These are phyloP conservation scores for Eucalyptus pauciflora DNA, from an alignment of 345 rosid species.

Conservation along the genomic window DNA sequence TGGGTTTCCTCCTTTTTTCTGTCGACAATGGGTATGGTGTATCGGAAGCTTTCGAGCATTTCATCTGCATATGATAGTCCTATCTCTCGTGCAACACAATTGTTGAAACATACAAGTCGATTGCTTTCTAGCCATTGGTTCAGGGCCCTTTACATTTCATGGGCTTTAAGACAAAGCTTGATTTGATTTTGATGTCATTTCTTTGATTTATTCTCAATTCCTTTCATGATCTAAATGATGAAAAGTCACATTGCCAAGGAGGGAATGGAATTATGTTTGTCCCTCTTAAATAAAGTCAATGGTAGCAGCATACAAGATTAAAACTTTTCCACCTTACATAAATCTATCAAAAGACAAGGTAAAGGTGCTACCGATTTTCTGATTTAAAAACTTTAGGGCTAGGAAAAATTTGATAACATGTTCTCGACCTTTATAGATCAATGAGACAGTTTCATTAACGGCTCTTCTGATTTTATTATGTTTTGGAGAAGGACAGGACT, in stretches of 20 bases:
- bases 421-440: background rate
- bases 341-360: background rate
- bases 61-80: background rate
- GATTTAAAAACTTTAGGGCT: background rate
- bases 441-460: background rate
- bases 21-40: accelerated
- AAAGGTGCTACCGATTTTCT: background rate
- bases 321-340: background rate
- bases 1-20: background rate
- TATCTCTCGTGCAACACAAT: background rate
- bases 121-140: background rate
- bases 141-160: background rate
- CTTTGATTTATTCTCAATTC: background rate
- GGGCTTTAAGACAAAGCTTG: background rate
- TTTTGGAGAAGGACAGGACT: background rate
- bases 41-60: background rate
- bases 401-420: background rate
- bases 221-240: background rate
- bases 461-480: background rate
- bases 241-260: background rate
- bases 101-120: background rate
- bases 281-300: background rate
- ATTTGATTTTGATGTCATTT: background rate
- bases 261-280: background rate
- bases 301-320: background rate